phyloP scores from a whole-genome alignment of 305 asterid species.

The Withania somnifera region DNA sequence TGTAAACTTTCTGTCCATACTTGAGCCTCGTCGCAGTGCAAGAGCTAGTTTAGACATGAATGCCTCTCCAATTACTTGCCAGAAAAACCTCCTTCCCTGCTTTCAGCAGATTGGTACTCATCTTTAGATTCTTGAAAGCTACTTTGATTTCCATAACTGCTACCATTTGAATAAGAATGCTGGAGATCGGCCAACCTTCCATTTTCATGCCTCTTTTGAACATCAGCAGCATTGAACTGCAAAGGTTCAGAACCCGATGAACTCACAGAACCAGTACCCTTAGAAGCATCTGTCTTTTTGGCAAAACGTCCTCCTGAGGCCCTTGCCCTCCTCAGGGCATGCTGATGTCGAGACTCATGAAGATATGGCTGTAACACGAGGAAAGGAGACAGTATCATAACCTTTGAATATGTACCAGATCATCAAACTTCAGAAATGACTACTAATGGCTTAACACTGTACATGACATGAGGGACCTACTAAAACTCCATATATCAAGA shows the following conservation, averaged over 20 bases:
- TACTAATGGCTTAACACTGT: neutral
- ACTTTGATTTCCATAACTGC: slow-evolving; percentile 21
- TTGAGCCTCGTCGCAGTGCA: slow-evolving; percentile 13
- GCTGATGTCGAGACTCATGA: slow-evolving; percentile 83
- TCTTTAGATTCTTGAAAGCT: slow-evolving; percentile 26
- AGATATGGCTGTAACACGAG: slow-evolving; percentile 53
- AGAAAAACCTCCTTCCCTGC: slow-evolving; percentile 16
- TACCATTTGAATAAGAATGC: slow-evolving; percentile 9
- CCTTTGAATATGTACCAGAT: neutral
- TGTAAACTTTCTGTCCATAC: neutral
- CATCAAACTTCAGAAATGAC: neutral
- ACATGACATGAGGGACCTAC: neutral
- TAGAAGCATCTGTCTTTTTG: slow-evolving; percentile 35
- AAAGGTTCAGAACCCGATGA: slow-evolving; percentile 29
- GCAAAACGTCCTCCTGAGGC: slow-evolving; percentile 76
- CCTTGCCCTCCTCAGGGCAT: slow-evolving; percentile 66
- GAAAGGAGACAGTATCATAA: neutral
- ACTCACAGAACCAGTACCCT: slow-evolving; percentile 24
- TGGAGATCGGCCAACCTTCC: slow-evolving; percentile 6
- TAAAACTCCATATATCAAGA: no score
- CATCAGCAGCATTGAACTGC: slow-evolving; percentile 18
- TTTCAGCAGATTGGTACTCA: slow-evolving; percentile 11
- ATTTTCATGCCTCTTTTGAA: neutral
- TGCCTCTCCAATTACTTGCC: slow-evolving; percentile 19
- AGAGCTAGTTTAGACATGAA: slow-evolving; percentile 17